A percentile compares a stretch with the other conserved stretches of the same genome.
phyloP scores from a whole-genome alignment of 352 stramenopile species.

The Phytophthora chlamydospora region DNA sequence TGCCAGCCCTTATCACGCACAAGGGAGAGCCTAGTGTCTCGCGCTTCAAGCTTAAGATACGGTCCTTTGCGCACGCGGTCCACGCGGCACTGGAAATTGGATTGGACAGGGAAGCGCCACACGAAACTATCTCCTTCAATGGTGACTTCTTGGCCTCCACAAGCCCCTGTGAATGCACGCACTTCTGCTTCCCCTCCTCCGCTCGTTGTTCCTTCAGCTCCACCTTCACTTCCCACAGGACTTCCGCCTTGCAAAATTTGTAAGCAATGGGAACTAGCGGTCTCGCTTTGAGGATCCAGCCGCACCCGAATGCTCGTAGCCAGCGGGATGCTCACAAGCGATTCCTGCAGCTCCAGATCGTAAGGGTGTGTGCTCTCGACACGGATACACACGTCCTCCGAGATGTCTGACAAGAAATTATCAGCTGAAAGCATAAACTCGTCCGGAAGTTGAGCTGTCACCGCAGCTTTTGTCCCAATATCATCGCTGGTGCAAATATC shows the following conservation, averaged over 20 bases:
- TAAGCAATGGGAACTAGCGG: conserved; percentile 85
- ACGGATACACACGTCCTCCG: conserved; percentile 80
- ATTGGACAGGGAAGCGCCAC: conserved; percentile 88
- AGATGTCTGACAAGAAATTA: conserved; percentile 88
- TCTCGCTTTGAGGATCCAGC: conserved; percentile 78
- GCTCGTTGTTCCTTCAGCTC: conserved; percentile 56
- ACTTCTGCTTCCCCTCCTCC: conserved; percentile 84
- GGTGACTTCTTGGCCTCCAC: conserved; percentile 86
- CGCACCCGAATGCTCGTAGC: conserved; percentile 87
- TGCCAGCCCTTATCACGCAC: conserved; percentile 91
- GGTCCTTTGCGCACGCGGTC: conserved; percentile 85
- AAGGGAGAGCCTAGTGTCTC: conserved; percentile 85
- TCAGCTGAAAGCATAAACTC: conserved; percentile 90
- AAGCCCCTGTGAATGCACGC: conserved; percentile 81
- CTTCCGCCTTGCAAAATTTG: conserved; percentile 83
- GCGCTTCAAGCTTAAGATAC: conserved; percentile 89
- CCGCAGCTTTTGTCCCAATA: not conserved
- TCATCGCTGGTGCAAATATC: conserved; percentile 10
- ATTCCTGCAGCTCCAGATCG: conserved; percentile 82
- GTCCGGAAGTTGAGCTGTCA: conserved; percentile 52
- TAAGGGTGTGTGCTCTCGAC: conserved; percentile 85
- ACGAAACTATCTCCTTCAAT: conserved; percentile 89
- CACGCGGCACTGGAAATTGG: conserved; percentile 89
- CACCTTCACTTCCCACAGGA: conserved; percentile 29
- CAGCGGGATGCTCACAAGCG: conserved; percentile 79